Evolutionary conservation across 345 rosid species (phyloP).

Genomic region (Lepidium didymum): DNA sequence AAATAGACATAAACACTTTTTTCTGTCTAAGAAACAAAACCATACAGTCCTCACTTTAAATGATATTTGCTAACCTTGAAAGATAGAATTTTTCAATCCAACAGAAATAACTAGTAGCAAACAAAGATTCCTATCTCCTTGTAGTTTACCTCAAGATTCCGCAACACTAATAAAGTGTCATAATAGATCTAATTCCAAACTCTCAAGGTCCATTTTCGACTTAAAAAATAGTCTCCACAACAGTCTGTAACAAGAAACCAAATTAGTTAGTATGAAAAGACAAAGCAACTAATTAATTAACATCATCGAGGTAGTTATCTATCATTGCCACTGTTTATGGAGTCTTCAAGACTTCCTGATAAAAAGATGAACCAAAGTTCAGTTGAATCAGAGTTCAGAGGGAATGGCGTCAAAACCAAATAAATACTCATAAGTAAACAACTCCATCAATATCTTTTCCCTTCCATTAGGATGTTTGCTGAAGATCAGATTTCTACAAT

Average conservation of each 20-base stretch:
- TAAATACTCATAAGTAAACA: neutral
- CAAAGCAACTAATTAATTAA: neutral
- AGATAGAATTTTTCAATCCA: neutral
- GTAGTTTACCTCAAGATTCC: slow-evolving; percentile 66
- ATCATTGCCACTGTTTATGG: neutral
- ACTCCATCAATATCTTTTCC: neutral
- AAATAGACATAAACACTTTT: slow-evolving; percentile 52
- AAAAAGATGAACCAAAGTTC: neutral
- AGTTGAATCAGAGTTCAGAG: neutral
- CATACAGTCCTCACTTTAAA: neutral
- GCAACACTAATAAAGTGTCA: slow-evolving; percentile 53
- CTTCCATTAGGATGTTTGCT: neutral
- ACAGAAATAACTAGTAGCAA: neutral
- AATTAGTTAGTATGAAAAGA: neutral
- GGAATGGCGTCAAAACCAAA: neutral
- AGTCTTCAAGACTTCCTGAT: neutral
- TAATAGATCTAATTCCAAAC: slow-evolving; percentile 60
- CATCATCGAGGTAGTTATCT: neutral
- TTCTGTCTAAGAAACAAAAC: slow-evolving; percentile 40
- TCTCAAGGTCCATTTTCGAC: slow-evolving; percentile 71
- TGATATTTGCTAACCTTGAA: neutral
- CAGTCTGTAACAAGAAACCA: slow-evolving; percentile 37
- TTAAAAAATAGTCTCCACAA: slow-evolving; percentile 75
- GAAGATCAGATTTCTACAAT: neutral
- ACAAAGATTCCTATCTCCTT: slow-evolving; percentile 47